Evolutionary conservation across 2,329 filamentous ascomycete species (phyloP).

Genomic region (Hypoxylon sp.): DNA sequence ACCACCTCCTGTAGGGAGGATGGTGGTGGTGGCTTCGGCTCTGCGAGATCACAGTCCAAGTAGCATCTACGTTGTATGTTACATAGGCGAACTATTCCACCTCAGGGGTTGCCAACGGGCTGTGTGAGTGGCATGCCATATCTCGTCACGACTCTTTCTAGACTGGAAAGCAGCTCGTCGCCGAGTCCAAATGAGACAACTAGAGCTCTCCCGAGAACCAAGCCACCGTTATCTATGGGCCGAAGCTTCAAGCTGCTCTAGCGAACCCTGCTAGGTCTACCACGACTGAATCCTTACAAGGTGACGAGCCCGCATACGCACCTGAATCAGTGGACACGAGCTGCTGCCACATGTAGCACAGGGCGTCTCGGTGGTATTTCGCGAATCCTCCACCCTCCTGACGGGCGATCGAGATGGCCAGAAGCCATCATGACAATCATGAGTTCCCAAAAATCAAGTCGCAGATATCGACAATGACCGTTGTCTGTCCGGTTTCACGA

Average conservation of each 20-base stretch:
- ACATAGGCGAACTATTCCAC: neutral
- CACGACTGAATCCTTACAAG: neutral
- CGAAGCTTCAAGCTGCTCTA: neutral
- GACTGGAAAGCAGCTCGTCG: neutral
- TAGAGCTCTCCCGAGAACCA: slow-evolving; percentile 7
- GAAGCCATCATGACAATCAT: neutral
- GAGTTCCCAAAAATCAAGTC: neutral
- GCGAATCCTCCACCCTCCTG: neutral
- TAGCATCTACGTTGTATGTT: slow-evolving; percentile 2
- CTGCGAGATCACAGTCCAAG: neutral
- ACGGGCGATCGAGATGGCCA: neutral
- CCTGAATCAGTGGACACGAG: neutral
- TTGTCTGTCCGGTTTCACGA: neutral
- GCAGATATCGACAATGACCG: neutral
- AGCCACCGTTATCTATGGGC: slow-evolving; percentile 3
- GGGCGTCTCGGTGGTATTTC: neutral
- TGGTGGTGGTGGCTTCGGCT: neutral
- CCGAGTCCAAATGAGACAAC: neutral
- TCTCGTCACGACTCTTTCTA: slow-evolving; percentile 1
- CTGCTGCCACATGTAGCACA: slow-evolving; percentile 3
- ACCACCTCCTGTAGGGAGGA: neutral
- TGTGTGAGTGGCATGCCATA: neutral
- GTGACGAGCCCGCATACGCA: neutral
- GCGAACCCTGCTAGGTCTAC: neutral
- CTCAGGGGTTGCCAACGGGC: neutral